These are phyloP conservation scores for Tetrahymena borealis DNA, from an alignment of 73 alveolate genomes.

Conservation along the genomic window DNA sequence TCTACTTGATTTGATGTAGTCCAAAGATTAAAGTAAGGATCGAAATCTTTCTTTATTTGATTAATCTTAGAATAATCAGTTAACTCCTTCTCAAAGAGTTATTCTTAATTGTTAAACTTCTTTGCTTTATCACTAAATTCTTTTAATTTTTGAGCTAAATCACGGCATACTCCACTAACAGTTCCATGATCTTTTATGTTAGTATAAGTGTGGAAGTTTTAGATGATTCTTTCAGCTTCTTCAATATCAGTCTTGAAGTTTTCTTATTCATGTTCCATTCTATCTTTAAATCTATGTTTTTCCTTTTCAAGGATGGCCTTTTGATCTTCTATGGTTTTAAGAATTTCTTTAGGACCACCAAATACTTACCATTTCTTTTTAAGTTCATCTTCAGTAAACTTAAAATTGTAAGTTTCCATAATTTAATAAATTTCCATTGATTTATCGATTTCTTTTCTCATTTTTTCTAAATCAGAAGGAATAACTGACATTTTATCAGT, in stretches of 20 bases:
- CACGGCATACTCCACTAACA: constrained; percentile 77
- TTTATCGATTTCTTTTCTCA: constrained; percentile 75
- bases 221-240: constrained; percentile 80
- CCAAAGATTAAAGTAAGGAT: constrained; percentile 84
- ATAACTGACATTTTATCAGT: constrained; percentile 84
- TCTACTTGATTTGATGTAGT: constrained; percentile 51
- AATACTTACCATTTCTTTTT: constrained; percentile 92
- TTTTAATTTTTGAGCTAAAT: constrained; percentile 79
- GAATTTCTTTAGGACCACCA: constrained; percentile 92
- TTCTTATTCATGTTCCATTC: constrained; percentile 87
- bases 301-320: constrained; percentile 87
- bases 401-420: constrained; percentile 87
- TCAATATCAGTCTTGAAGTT: constrained; percentile 91
- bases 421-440: constrained; percentile 82
- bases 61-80: constrained; percentile 90
- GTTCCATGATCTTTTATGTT: constrained; percentile 87
- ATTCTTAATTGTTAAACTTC: constrained; percentile 88
- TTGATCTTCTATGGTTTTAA: constrained; percentile 77
- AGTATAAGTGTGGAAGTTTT: constrained; percentile 79
- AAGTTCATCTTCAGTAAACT: constrained; percentile 79
- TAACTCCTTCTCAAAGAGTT: constrained; percentile 81
- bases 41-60: constrained; percentile 79
- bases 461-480: constrained; percentile 86
- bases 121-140: constrained; percentile 87
- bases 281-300: constrained; percentile 83